phyloP scores from a whole-genome alignment of 2,329 filamentous ascomycete species.

The Pyricularia grisea region DNA sequence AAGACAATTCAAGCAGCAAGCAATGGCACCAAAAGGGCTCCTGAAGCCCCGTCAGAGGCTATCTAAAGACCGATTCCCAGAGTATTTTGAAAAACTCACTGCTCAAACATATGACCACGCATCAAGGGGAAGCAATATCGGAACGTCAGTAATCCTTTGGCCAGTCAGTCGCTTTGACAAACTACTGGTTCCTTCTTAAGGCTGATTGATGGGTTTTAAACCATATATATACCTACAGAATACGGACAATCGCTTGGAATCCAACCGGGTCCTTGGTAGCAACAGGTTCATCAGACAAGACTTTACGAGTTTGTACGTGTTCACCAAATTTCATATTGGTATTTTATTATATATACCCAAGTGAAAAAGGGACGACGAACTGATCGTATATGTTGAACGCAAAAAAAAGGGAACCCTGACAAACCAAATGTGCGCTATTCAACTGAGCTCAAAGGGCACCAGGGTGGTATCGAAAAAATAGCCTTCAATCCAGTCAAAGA shows the following conservation, averaged over 20 bases:
- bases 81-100: constrained; percentile 57
- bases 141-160: background rate
- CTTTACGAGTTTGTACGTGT: constrained; percentile 60
- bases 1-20: background rate
- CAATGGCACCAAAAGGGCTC: constrained; percentile 21
- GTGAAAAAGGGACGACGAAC: background rate
- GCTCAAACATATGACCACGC: constrained; percentile 50
- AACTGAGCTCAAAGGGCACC: constrained; percentile 64
- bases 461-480: constrained; percentile 60
- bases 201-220: background rate
- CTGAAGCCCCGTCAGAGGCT: constrained; percentile 42
- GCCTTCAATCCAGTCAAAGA: constrained; percentile 72
- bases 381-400: background rate
- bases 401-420: constrained; percentile 66
- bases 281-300: constrained; percentile 64
- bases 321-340: background rate
- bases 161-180: background rate
- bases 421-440: constrained; percentile 64
- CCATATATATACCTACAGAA: constrained; percentile 31
- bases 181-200: background rate
- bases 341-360: background rate
- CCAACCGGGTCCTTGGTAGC: constrained; percentile 75
- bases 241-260: constrained; percentile 83
- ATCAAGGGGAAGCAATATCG: background rate
- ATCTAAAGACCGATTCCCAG: constrained; percentile 61